These are phyloP conservation scores for Xylaria flabelliformis DNA, from an alignment of 495 filamentous ascomycete genomes.

Conservation along the genomic window DNA sequence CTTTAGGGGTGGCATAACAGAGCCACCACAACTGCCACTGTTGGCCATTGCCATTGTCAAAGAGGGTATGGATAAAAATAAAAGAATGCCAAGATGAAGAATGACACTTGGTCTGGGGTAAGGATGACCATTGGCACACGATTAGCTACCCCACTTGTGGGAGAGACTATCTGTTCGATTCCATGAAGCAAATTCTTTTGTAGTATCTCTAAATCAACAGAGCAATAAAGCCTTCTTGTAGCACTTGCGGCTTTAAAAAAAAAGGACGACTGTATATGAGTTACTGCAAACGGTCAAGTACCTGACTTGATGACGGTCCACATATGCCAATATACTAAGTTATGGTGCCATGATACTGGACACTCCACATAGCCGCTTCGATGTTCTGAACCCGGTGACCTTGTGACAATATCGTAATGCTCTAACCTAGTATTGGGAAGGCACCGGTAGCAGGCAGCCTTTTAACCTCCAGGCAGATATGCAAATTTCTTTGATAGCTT, in stretches of 20 bases:
- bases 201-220: not conserved
- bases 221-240: not conserved
- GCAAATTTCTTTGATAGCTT: too few relatives aligned
- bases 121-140: not conserved
- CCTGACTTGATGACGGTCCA: too few relatives aligned
- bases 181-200: not conserved
- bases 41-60: not conserved
- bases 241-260: not conserved
- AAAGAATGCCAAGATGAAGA: not conserved
- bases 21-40: too few relatives aligned
- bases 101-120: not conserved
- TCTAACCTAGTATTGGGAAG: too few relatives aligned
- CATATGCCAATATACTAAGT: too few relatives aligned
- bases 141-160: not conserved
- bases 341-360: not conserved
- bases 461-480: too few relatives aligned
- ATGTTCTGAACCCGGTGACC: not conserved
- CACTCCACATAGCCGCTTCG: not conserved
- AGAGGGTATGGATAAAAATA: not conserved
- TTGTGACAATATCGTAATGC: not conserved
- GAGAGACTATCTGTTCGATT: not conserved
- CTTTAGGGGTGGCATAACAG: too few relatives aligned
- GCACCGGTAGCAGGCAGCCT: too few relatives aligned
- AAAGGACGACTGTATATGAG: too few relatives aligned
- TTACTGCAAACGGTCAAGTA: too few relatives aligned